Evolutionary conservation across 2,329 filamentous ascomycete genomes (phyloP), one percentile per base, ranked within the genome.

Genomic region (Exophiala spinifera): DNA sequence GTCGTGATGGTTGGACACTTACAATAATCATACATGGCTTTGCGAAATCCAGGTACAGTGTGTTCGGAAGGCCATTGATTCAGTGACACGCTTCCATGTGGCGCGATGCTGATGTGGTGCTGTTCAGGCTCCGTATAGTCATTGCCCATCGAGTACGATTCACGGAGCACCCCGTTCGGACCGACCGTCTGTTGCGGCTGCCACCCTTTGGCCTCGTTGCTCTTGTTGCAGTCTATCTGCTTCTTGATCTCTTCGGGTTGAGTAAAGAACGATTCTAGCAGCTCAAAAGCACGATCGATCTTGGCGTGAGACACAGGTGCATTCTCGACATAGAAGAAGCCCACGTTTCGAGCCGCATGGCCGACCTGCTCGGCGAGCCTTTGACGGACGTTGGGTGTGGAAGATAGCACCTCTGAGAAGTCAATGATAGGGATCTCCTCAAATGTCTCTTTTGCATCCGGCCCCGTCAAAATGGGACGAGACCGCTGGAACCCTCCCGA

Each of bases 131-230:
- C 70, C 15, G 66, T 61, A 17, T 66, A 64, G 50, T 69, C 70
- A 55, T 73, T 69, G 23, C 71, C 71, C 63, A 72, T 70, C 4
- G 66, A 69, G 46, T 70, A 71, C 1, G 70, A 69, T 57, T 72
- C 70, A 46, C 69, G 65, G 19, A 63, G 28, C 49, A 15, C 15
- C 46, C 14, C 15, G 45, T 25, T 31, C 7, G 45, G 21, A 7
- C 31, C 23, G 31, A 56, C n/a, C 23, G 14, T 39, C 36, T 39
- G 39, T 13, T 23, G n/a, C 13, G 37, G 63, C 46, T 56, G 61
- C 67, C 68, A 51, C 66, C 67, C 46, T 56, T 59, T 2, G 66
- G 69, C 23, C 62, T 60, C 68, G 6, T 65, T 65, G 45, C 66
- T 70, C 60, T 71, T 70, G 31, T 70, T 65, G n/a, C 67, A 60